Evolutionary conservation across 495 filamentous ascomycete species (phyloP), one percentile per base, ranked within the genome.

Genomic region (Hyaloscypha hepaticicola): DNA sequence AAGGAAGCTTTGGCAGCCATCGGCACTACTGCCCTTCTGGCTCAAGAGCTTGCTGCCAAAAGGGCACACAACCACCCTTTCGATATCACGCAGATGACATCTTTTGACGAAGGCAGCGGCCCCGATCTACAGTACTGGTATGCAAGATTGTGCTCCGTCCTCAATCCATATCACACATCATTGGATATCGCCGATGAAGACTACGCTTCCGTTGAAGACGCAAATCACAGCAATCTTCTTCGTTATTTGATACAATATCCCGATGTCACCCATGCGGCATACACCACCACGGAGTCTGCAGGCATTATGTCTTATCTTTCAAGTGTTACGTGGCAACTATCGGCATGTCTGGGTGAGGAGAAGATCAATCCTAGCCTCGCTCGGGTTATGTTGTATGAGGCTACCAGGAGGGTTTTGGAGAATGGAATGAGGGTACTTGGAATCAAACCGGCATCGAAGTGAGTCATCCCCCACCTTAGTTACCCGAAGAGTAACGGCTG

Each of bases 61-160:
- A 87, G 86, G 64, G 78, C 87, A 69, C 87, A 89, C 76, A 81
- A 83, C 68, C 88, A 89, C 72, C 77, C 81, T 66, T 89, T 91
- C 74, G 87, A 89, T 77, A 77, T 88, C 58, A 82, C 87, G 48
- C 78, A 82, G 63, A 88, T 89, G 86, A 85, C 82, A 25, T 87
- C 86, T 24, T 89, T 90, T 70, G 87, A 90, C 74, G 86, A 85
- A 69, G 85, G 89, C 73, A 89, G 87, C 1, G 88, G 88, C 16
- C 87, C 87, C 14, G 86, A 88, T 71, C 78, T 91, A 53, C 88
- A 90, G 74, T 87, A 89, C 73, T 84, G 84, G 24, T 84, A 90
- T 73, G 86, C 87, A 25, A 84, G 84, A 72, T 84, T 90, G 55
- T 87, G 82, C 75, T 86, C 84, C 14, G 87, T 88, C 65, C 76